phyloP scores from a whole-genome alignment of 106 monocot species.

The Dendrobium nobile region DNA sequence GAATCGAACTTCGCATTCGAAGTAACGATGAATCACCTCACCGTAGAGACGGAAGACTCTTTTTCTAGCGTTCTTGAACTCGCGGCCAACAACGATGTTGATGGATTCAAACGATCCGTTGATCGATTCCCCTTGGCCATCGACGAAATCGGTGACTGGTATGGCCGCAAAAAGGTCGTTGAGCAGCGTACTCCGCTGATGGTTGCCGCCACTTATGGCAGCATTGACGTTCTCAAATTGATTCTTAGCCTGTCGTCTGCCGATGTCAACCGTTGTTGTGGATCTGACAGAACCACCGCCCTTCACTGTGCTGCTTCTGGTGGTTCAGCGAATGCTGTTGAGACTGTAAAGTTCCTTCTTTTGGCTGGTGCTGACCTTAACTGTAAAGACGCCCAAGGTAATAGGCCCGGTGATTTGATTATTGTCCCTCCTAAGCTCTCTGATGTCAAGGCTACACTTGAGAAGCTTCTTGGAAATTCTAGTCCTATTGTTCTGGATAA shows the following conservation, averaged over 20 bases:
- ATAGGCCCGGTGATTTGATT: conserved; percentile 7
- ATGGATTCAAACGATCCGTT: conserved; percentile 18
- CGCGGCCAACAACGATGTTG: conserved; percentile 46
- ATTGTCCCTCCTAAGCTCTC: neutral
- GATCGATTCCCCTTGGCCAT: conserved; percentile 19
- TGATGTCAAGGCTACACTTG: neutral
- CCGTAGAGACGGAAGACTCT: neutral
- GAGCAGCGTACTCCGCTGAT: conserved; percentile 53
- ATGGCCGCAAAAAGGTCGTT: conserved; percentile 39
- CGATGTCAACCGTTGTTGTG: conserved; percentile 43
- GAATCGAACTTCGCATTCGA: neutral
- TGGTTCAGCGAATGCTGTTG: conserved; percentile 28
- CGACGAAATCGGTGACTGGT: conserved; percentile 47
- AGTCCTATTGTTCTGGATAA: no score
- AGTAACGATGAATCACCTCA: neutral
- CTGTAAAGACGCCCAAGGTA: neutral
- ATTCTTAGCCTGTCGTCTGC: conserved; percentile 23
- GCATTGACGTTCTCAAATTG: conserved; percentile 31
- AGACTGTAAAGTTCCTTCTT: conserved; percentile 29
- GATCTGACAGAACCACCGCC: conserved; percentile 40
- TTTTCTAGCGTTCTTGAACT: conserved; percentile 35
- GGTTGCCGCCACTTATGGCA: conserved; percentile 73
- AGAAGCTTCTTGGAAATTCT: conserved; percentile 8
- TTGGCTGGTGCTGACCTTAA: conserved; percentile 10
- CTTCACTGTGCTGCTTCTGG: conserved; percentile 71